Evolutionary conservation across 2,329 filamentous ascomycete genomes (phyloP), one percentile per base, ranked within the genome.

Genomic region (Fusarium compactum): DNA sequence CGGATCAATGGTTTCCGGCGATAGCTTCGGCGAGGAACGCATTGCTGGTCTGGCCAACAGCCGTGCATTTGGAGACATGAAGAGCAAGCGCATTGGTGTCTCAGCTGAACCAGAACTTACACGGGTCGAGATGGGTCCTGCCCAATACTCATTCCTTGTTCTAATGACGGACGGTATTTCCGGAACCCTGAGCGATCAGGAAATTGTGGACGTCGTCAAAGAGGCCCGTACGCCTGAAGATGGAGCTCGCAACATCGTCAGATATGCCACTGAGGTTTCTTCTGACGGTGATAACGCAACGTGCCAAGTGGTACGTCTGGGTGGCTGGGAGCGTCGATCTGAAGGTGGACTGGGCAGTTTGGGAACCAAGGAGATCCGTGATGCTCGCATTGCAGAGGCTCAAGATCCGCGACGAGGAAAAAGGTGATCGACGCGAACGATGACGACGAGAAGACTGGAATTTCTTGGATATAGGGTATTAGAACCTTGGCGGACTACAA

Each of bases 11-110:
- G 91, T 97, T 20, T 96, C 95, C 25, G 82, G 80, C 0, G 96
- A 99, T 81, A 97, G 93, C 34, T 99, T 99, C 79, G 96, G 96
- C 77, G 96, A 99, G 82, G 95, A 98, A 81, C 94, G 96, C 73
- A 96, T 99, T 80, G 91, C 91, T 16, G 95, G 96, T 0, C 86
- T 99, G 1, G 96, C 96, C 73, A 99, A 99, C 82, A 97, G 93
- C 32, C 92, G 96, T 30, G 88, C 96, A 6, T 98, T 99, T 78
- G 96, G 96, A 27, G 96, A 99, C 82, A 94, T 98, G 82, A 87
- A 88, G 34, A 93, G 90, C 61, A 99, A 99, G 82, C 92, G 95
- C 56, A 91, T 98, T 55, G 96, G 96, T 29, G 95, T 99, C 15
- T 95, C 92, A 6, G 96, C 96, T 3, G 96, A 99, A 80, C 96